phyloP scores from a whole-genome alignment of 352 stramenopile species.

The Pythium pyrilobum region DNA sequence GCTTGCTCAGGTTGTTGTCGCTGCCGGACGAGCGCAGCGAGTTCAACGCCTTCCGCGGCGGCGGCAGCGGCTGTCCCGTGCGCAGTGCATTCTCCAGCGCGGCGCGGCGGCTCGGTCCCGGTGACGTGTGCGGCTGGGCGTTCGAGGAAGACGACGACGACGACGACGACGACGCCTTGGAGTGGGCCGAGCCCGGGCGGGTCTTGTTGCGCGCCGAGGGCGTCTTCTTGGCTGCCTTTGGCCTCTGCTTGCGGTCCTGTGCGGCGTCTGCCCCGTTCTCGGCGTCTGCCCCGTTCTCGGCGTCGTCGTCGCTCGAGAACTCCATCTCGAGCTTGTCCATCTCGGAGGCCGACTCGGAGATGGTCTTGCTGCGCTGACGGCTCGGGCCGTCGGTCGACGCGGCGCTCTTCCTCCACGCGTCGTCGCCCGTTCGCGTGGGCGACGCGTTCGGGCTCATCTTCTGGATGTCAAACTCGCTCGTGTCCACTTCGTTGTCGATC shows the following conservation, averaged over 20 bases:
- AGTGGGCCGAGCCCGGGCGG: constrained; percentile 14
- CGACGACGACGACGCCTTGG: background rate
- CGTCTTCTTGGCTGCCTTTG: constrained; percentile 1
- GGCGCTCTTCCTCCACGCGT: constrained; percentile 2
- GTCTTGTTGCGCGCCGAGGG: constrained; percentile 11
- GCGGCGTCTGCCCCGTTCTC: background rate
- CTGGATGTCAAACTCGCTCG: constrained; percentile 64
- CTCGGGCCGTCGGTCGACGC: constrained; percentile 3
- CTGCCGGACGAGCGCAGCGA: constrained; percentile 13
- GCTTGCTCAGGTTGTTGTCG: constrained; percentile 30
- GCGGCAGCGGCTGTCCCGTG: constrained; percentile 18
- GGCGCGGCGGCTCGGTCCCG: constrained; percentile 9
- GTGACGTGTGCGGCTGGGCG: background rate
- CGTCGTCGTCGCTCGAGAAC: constrained; percentile 24
- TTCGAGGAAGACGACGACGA: background rate
- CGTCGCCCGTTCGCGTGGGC: constrained; percentile 2
- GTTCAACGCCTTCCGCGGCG: constrained; percentile 11
- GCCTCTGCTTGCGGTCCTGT: background rate
- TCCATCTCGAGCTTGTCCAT: constrained; percentile 29
- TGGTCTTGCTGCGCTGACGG: constrained; percentile 30
- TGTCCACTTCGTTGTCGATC: constrained; percentile 86
- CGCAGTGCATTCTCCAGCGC: constrained; percentile 18
- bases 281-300: background rate
- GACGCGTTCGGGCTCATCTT: constrained; percentile 15
- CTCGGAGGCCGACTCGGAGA: constrained; percentile 29